Percentiles rank a stretch among this genome's conserved stretches.
phyloP scores from a whole-genome alignment of 108 stramenopile genomes.

The Fistulifera pelliculosa region DNA sequence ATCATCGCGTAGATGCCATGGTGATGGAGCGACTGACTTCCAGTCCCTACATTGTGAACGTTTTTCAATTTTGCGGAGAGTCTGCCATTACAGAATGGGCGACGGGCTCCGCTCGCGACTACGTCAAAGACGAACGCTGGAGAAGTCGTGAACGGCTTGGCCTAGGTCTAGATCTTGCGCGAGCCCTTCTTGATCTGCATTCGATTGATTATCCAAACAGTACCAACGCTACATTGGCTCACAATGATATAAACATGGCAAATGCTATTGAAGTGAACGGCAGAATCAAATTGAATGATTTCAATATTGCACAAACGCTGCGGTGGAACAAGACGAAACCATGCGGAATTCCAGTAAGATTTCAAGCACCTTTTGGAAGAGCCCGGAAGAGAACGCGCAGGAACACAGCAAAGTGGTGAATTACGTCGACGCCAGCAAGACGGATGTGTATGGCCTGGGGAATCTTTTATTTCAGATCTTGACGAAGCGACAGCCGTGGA shows the following conservation, averaged over 20 bases:
- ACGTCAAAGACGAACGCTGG: constrained; percentile 19
- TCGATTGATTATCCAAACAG: constrained; percentile 19
- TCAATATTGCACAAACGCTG: constrained; percentile 42
- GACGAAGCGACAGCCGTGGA: constrained; percentile 46
- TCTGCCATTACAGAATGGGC: constrained; percentile 47
- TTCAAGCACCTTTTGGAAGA: constrained; percentile 30
- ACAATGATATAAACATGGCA: constrained; percentile 9
- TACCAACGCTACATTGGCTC: constrained; percentile 5
- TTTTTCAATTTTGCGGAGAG: constrained; percentile 61
- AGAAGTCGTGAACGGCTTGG: constrained; percentile 23
- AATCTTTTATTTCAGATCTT: constrained; percentile 39
- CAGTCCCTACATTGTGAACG: constrained; percentile 34
- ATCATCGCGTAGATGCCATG: constrained; percentile 46
- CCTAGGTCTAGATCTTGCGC: constrained; percentile 43
- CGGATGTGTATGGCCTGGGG: constrained; percentile 67
- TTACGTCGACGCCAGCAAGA: constrained; percentile 37
- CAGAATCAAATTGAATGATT: constrained; percentile 48
- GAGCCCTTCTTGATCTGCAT: constrained; percentile 51
- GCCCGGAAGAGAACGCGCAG: constrained; percentile 40
- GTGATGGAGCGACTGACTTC: constrained; percentile 63
- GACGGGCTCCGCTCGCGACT: constrained; percentile 16
- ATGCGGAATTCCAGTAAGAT: constrained; percentile 33
- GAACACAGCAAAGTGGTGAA: not conserved
- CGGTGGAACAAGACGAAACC: constrained; percentile 21
- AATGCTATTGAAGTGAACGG: constrained; percentile 10